Evolutionary conservation across 1,284 basidiomycete genomes (phyloP).

Genomic region (Boletus smithii): DNA sequence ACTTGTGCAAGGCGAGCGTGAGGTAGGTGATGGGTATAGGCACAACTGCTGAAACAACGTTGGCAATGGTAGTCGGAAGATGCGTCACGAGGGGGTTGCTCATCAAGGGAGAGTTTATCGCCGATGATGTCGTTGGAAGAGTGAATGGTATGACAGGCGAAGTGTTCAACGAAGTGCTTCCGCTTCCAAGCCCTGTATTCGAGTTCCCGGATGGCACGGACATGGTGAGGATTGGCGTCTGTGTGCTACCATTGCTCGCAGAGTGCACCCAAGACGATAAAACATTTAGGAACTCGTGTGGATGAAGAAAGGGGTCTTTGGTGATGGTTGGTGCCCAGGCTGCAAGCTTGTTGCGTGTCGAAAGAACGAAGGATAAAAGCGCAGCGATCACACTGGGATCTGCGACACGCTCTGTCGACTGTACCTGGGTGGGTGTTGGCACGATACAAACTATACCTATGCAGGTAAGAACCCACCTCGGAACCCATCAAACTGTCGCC

Average conservation of each 20-base stretch:
- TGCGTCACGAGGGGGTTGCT: constrained; percentile 8
- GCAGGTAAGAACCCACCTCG: constrained; percentile 45
- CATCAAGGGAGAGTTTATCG: constrained; percentile 10
- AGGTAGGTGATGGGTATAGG: constrained; percentile 33
- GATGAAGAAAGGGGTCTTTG: constrained; percentile 74
- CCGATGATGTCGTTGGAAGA: constrained; percentile 1
- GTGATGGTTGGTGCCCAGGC: constrained; percentile 45
- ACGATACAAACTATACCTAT: constrained; percentile 3
- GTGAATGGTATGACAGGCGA: constrained; percentile 16
- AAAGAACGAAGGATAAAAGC: constrained; percentile 63
- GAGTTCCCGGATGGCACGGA: constrained; percentile 14
- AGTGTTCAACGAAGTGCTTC: constrained; percentile 9
- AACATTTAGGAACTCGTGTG: constrained; percentile 47
- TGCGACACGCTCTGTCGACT: constrained; percentile 68
- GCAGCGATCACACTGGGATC: constrained; percentile 69
- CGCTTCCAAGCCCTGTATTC: constrained; percentile 13
- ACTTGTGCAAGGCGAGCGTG: constrained; percentile 46
- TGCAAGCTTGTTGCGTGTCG: constrained; percentile 64
- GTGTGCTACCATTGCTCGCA: constrained; percentile 13
- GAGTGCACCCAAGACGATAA: constrained; percentile 37
- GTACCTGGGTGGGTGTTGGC: constrained; percentile 1
- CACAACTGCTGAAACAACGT: not conserved
- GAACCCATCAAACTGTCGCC: constrained; percentile 58
- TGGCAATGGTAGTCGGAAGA: not conserved
- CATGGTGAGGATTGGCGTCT: constrained; percentile 1